These are phyloP conservation scores for Backusella macrospora DNA, from an alignment of 192 early-diverging fungal species.

Conservation along the genomic window DNA sequence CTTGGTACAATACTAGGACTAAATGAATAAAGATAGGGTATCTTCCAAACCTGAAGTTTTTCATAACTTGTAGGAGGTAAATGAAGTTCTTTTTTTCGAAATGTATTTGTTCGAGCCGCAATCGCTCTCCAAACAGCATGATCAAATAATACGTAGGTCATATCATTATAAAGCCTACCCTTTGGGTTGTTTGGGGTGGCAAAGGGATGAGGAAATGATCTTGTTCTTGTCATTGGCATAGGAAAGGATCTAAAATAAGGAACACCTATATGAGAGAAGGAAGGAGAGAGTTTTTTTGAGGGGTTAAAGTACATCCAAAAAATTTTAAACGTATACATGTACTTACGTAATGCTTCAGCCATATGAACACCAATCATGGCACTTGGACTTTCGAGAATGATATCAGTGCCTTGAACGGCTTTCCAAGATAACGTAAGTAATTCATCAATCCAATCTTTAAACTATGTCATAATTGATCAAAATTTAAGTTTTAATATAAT, in stretches of 20 bases:
- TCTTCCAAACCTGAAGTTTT: constrained; percentile 51
- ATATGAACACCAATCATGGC: constrained; percentile 73
- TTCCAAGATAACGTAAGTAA: constrained; percentile 57
- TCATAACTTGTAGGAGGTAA: constrained; percentile 53
- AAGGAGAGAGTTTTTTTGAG: no score
- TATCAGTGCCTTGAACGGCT: constrained; percentile 64
- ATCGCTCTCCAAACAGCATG: constrained; percentile 70
- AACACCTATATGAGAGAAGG: constrained; percentile 36
- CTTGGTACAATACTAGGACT: constrained; percentile 60
- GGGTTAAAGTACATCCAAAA: no score
- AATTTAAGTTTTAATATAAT: neutral
- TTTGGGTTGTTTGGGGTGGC: constrained; percentile 55
- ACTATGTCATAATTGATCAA: constrained; percentile 30
- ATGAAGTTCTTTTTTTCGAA: constrained; percentile 50
- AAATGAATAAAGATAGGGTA: constrained; percentile 70
- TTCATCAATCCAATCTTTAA: constrained; percentile 67
- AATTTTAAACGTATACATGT: no score
- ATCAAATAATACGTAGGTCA: constrained; percentile 71
- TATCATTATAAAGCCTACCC: constrained; percentile 60
- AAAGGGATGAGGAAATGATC: constrained; percentile 73
- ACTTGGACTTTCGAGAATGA: constrained; percentile 70
- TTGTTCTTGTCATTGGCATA: constrained; percentile 81
- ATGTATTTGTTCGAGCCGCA: constrained; percentile 57
- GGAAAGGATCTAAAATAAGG: constrained; percentile 70
- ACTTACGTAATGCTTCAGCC: constrained; percentile 57